Percentiles rank a stretch among this genome's conserved stretches.
These are phyloP conservation scores for Leccinum imitatum DNA, from an alignment of 768 basidiomycete species.

Conservation along the genomic window DNA sequence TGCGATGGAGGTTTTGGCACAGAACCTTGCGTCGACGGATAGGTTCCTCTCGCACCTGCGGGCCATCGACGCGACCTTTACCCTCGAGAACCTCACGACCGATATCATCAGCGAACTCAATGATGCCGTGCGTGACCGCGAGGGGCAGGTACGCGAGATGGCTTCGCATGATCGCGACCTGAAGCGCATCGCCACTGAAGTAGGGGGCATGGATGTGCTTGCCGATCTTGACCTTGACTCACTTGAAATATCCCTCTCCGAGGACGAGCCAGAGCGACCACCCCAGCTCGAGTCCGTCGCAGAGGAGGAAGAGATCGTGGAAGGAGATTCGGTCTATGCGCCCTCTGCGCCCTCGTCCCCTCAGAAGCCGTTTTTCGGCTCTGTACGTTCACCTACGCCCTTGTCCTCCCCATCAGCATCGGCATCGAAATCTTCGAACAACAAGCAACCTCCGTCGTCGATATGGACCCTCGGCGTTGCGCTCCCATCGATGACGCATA, in stretches of 20 bases:
- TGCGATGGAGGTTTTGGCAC: constrained; percentile 69
- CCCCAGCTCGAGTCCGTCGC: constrained; percentile 35
- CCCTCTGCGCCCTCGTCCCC: constrained; percentile 44
- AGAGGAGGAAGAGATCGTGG: constrained; percentile 41
- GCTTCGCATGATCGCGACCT: constrained; percentile 61
- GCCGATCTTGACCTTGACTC: constrained; percentile 71
- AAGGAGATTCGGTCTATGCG: constrained; percentile 43
- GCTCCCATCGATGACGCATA: constrained; percentile 64
- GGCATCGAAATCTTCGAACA: constrained; percentile 26
- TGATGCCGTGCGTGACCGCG: constrained; percentile 72
- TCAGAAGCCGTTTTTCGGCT: constrained; percentile 57
- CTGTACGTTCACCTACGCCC: constrained; percentile 44
- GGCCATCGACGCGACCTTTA: constrained; percentile 52
- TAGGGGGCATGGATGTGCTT: constrained; percentile 73
- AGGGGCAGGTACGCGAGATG: constrained; percentile 77
- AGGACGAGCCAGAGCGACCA: constrained; percentile 30
- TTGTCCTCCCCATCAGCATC: constrained; percentile 51
- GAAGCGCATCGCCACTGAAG: constrained; percentile 70
- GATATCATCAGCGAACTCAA: constrained; percentile 77
- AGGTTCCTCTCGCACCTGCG: constrained; percentile 74
- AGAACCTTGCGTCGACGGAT: constrained; percentile 75
- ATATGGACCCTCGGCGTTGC: constrained; percentile 33
- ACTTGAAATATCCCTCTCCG: constrained; percentile 42
- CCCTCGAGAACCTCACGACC: constrained; percentile 69
- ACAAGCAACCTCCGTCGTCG: constrained; percentile 27